Percentiles rank a stretch among this genome's conserved stretches.
These are phyloP conservation scores for Phytophthora podocarpi DNA, from an alignment of 352 stramenopile genomes.

Conservation along the genomic window DNA sequence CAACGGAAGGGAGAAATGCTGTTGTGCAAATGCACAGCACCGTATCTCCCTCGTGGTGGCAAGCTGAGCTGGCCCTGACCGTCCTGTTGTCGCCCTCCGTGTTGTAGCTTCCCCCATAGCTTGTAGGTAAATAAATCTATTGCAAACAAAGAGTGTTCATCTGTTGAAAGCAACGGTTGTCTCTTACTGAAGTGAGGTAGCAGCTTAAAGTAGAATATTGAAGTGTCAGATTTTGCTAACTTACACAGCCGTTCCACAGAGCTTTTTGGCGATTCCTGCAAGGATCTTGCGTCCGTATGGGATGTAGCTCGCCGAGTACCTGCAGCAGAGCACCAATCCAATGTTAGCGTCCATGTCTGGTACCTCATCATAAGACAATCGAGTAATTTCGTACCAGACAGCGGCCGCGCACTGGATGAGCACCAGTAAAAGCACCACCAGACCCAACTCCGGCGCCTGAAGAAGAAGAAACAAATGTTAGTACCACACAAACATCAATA, in stretches of 20 bases:
- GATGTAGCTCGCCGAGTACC: conserved; percentile 87
- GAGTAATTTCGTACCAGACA: conserved; percentile 55
- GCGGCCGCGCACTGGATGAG: conserved; percentile 79
- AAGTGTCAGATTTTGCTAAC: not conserved
- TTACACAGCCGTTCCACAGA: conserved; percentile 52
- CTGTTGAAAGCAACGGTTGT: too few relatives aligned
- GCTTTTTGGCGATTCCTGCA: conserved; percentile 63
- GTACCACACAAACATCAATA: not conserved
- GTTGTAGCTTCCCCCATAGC: conserved; percentile 18
- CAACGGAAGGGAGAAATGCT: conserved; percentile 17
- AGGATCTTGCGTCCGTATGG: conserved; percentile 87
- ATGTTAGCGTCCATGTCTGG: not conserved
- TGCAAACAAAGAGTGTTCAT: conserved; percentile 13
- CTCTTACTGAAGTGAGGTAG: too few relatives aligned
- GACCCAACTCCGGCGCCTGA: conserved; percentile 65
- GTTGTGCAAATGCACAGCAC: conserved; percentile 16
- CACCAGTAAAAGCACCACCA: conserved; percentile 79
- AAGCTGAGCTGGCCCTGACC: conserved; percentile 17
- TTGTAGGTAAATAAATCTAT: conserved; percentile 46
- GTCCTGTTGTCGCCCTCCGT: conserved; percentile 22
- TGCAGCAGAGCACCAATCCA: conserved; percentile 9
- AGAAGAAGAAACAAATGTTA: conserved; percentile 1
- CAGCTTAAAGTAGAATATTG: not conserved
- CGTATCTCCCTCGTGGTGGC: conserved; percentile 9
- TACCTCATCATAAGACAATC: not conserved